Conservation (phyloP, 495 filamentous ascomycete genomes). For the Ascodesmis nigricans region DNA sequence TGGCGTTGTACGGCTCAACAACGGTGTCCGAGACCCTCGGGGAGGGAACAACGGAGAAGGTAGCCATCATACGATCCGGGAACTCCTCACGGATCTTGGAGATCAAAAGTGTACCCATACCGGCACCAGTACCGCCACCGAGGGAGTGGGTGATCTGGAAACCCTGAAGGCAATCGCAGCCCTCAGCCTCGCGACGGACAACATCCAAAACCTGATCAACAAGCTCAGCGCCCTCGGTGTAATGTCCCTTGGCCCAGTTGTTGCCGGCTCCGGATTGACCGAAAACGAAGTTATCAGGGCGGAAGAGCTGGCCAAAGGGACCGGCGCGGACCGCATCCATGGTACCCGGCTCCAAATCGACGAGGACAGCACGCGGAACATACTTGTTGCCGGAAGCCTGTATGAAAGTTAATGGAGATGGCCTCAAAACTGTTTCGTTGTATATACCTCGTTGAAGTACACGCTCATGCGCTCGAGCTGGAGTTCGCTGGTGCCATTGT, state of each 20-base stretch:
- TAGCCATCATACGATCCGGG: slow-evolving; percentile 99
- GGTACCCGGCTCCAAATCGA: slow-evolving; percentile 95
- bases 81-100: slow-evolving; percentile 99
- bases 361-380: slow-evolving; percentile 95
- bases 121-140: slow-evolving; percentile 98
- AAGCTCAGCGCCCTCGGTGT: slow-evolving; percentile 98
- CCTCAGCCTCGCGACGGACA: slow-evolving; percentile 95
- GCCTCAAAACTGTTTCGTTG: background rate
- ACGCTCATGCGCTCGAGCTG: slow-evolving; percentile 99
- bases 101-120: slow-evolving; percentile 99
- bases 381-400: slow-evolving; percentile 94
- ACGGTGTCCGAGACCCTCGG: slow-evolving; percentile 99
- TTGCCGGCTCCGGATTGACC: slow-evolving; percentile 98
- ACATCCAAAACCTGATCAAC: slow-evolving; percentile 97
- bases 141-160: slow-evolving; percentile 99
- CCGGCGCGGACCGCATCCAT: slow-evolving; percentile 99
- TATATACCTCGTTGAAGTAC: slow-evolving; percentile 96
- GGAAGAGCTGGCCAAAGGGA: slow-evolving; percentile 98
- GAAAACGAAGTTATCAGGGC: slow-evolving; percentile 99
- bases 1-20: slow-evolving; percentile 99
- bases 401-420: background rate
- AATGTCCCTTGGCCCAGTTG: slow-evolving; percentile 99
- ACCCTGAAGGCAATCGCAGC: slow-evolving; percentile 97
- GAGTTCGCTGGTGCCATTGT: slow-evolving; percentile 93
- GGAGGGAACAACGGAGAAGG: slow-evolving; percentile 98